Conservation (phyloP, 164 flowering plant genomes). For the Warburgia ugandensis region DNA sequence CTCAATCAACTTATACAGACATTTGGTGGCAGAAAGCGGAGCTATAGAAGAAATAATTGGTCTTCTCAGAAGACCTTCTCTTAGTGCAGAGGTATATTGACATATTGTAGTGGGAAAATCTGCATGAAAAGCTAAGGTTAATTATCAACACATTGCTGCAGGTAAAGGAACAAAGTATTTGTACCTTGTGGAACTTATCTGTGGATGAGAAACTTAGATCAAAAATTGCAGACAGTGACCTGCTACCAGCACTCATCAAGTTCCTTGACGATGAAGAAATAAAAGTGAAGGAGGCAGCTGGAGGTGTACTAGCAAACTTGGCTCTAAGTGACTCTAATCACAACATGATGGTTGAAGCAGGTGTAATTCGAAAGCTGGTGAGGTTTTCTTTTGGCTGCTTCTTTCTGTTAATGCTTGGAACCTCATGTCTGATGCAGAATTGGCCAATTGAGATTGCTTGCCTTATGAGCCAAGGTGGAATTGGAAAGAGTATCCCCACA, state of each 20-base stretch:
- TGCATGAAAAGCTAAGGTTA: conserved; percentile 1
- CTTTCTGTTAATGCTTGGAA: background rate
- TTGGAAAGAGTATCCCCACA: too few species aligned
- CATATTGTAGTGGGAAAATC: conserved; percentile 7
- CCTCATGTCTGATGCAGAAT: too few species aligned
- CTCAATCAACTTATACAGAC: conserved; percentile 47
- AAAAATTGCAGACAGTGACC: conserved; percentile 48
- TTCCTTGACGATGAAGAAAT: conserved; percentile 57
- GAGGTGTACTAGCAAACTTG: conserved; percentile 76
- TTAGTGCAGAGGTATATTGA: conserved; percentile 47
- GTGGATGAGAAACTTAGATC: conserved; percentile 56
- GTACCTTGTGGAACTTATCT: conserved; percentile 78
- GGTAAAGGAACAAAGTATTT: conserved; percentile 78
- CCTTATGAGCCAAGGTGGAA: too few species aligned
- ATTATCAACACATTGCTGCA: conserved; percentile 24
- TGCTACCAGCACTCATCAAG: conserved; percentile 51
- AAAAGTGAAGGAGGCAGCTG: conserved; percentile 70
- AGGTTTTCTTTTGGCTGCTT: conserved; percentile 15
- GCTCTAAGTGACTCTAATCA: conserved; percentile 53
- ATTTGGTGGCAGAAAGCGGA: conserved; percentile 63
- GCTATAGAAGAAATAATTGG: conserved; percentile 71
- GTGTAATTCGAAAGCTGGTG: conserved; percentile 80
- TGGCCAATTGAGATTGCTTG: too few species aligned
- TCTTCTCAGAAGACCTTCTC: conserved; percentile 45
- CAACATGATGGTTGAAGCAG: conserved; percentile 67